phyloP scores from a whole-genome alignment of 331 rosid genomes.

The Pyracantha coccinea region DNA sequence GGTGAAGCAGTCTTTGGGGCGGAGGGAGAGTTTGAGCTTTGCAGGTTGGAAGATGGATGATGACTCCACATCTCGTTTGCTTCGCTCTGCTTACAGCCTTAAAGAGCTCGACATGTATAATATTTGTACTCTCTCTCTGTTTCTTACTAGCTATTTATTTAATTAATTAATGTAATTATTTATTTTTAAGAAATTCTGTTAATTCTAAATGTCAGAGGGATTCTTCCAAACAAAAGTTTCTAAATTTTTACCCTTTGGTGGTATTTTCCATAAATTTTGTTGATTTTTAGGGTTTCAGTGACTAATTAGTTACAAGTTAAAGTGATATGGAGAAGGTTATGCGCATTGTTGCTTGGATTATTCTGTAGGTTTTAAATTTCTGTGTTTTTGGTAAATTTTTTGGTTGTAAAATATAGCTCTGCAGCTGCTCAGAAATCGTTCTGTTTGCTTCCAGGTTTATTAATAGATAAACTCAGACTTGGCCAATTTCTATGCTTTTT shows the following conservation, averaged over 20 bases:
- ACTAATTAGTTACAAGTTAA: neutral
- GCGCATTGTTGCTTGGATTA: neutral
- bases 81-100: slow-evolving; percentile 71
- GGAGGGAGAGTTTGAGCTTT: slow-evolving; percentile 53
- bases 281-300: neutral
- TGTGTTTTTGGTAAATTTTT: neutral
- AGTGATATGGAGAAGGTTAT: neutral
- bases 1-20: slow-evolving; percentile 62
- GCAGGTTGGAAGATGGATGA: slow-evolving; percentile 97
- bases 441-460: neutral
- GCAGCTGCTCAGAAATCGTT: neutral
- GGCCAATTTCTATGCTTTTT: neutral
- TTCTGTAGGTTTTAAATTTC: neutral
- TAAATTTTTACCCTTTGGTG: neutral
- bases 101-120: slow-evolving; percentile 79
- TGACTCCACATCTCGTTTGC: slow-evolving; percentile 73
- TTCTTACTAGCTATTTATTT: neutral
- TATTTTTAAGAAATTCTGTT: neutral
- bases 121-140: slow-evolving; percentile 20
- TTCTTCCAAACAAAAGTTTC: neutral
- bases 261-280: neutral
- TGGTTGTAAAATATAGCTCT: neutral
- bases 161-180: neutral
- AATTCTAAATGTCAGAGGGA: neutral
- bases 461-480: neutral